Conservation (phyloP, 148 eudicot genomes). For the Cornus kousa region DNA sequence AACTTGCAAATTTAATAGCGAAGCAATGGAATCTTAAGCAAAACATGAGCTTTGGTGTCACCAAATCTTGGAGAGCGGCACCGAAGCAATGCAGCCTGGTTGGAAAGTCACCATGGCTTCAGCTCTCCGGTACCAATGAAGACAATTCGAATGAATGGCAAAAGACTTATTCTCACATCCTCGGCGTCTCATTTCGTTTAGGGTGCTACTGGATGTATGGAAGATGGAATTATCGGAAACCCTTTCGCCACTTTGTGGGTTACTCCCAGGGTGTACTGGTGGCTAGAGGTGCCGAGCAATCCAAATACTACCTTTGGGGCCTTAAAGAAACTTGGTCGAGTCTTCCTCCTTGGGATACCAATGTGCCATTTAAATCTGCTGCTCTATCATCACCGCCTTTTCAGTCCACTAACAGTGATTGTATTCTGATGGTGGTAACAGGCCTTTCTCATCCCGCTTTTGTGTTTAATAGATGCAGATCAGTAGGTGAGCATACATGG, state of each 20-base stretch:
- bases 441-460: conserved; percentile 7
- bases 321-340: background rate
- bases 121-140: background rate
- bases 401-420: too few relatives aligned
- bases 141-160: background rate
- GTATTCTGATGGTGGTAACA: conserved; percentile 5
- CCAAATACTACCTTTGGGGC: background rate
- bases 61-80: conserved; percentile 9
- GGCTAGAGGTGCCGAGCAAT: background rate
- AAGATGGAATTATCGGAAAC: too few relatives aligned
- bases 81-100: conserved; percentile 1
- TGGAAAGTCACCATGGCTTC: background rate
- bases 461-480: background rate
- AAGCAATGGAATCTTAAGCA: background rate
- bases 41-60: conserved; percentile 9
- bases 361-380: conserved; percentile 6
- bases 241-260: background rate
- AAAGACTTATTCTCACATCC: background rate
- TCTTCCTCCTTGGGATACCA: conserved; percentile 12
- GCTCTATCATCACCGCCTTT: conserved; percentile 1
- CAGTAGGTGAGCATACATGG: background rate
- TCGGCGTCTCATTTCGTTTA: background rate
- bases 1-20: too few relatives aligned
- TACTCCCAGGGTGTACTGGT: conserved; percentile 7
- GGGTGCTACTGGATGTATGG: background rate